A percentile compares a stretch with the other conserved stretches of the same genome.
Evolutionary conservation across 2,329 filamentous ascomycete genomes (phyloP).

Genomic region (Fusarium sp.): DNA sequence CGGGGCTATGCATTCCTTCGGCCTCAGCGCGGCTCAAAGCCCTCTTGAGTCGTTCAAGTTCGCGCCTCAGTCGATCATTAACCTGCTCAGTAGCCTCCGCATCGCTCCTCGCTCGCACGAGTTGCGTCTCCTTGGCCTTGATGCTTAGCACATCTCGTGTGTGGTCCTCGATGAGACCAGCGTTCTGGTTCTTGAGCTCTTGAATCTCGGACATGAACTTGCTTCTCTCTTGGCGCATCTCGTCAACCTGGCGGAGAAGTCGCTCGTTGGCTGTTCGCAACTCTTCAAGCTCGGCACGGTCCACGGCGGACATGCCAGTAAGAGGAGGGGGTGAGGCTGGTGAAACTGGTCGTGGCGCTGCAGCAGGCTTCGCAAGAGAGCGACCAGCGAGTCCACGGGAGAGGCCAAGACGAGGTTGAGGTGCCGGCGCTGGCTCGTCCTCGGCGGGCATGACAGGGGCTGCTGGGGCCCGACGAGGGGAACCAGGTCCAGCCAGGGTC

Average conservation of each 20-base stretch:
- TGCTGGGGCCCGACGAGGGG: slow-evolving; percentile 60
- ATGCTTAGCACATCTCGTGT: slow-evolving; percentile 94
- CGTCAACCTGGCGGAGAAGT: slow-evolving; percentile 76
- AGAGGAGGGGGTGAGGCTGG: slow-evolving; percentile 65
- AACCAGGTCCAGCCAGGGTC: slow-evolving; percentile 59
- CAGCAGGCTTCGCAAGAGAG: slow-evolving; percentile 78
- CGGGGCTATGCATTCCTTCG: slow-evolving; percentile 51
- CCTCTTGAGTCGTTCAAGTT: slow-evolving; percentile 92
- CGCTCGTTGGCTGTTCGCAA: slow-evolving; percentile 83
- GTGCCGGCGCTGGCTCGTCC: slow-evolving; percentile 66
- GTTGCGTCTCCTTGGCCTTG: slow-evolving; percentile 97
- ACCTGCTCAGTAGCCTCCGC: slow-evolving; percentile 86
- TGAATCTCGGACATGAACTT: slow-evolving; percentile 86
- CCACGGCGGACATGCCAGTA: slow-evolving; percentile 76
- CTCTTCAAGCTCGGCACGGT: slow-evolving; percentile 91
- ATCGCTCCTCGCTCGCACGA: slow-evolving; percentile 89
- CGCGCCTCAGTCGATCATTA: slow-evolving; percentile 82
- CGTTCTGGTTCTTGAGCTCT: slow-evolving; percentile 96
- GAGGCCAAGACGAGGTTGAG: slow-evolving; percentile 68
- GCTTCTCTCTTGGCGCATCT: slow-evolving; percentile 80
- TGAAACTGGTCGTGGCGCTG: slow-evolving; percentile 58
- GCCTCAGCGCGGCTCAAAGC: slow-evolving; percentile 71
- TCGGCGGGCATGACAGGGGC: slow-evolving; percentile 61
- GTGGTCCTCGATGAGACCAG: slow-evolving; percentile 94
- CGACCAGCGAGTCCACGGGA: slow-evolving; percentile 84